These are phyloP conservation scores for Leccinum aurantiacum DNA, from an alignment of 768 basidiomycete species.

Conservation along the genomic window DNA sequence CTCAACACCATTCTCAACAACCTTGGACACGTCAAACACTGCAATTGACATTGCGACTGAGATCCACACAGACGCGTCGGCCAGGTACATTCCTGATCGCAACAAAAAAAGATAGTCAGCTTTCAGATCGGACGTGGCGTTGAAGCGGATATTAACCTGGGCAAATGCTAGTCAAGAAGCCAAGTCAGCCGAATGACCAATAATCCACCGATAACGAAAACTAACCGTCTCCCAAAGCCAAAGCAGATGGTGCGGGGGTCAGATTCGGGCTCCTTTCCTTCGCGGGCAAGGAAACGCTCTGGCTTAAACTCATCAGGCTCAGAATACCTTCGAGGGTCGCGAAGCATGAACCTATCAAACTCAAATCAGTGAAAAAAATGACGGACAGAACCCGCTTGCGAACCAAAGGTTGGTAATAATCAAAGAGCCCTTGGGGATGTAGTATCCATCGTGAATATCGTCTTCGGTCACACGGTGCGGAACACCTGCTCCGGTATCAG, in stretches of 20 bases:
- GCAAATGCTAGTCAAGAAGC: slow-evolving; percentile 21
- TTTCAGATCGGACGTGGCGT: slow-evolving; percentile 24
- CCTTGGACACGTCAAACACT: slow-evolving; percentile 47
- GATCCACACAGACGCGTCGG: slow-evolving; percentile 50
- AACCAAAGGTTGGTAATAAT: slow-evolving; percentile 28
- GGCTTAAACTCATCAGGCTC: slow-evolving; percentile 59
- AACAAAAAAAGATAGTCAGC: slow-evolving; percentile 5
- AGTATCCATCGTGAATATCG: slow-evolving; percentile 61
- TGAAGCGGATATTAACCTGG: slow-evolving; percentile 22
- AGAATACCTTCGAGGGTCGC: slow-evolving; percentile 41
- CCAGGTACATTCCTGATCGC: slow-evolving; percentile 47
- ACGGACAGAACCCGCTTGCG: slow-evolving; percentile 8
- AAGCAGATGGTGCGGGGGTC: slow-evolving; percentile 65
- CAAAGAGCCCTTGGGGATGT: slow-evolving; percentile 49
- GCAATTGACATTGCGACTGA: slow-evolving; percentile 46
- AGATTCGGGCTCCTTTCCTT: slow-evolving; percentile 40
- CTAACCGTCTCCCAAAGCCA: slow-evolving; percentile 65
- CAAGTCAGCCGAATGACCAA: slow-evolving; percentile 9
- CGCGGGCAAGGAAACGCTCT: slow-evolving; percentile 51
- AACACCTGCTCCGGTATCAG: slow-evolving; percentile 32
- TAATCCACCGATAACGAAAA: slow-evolving; percentile 12
- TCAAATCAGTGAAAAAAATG: neutral
- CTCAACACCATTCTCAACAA: slow-evolving; percentile 44
- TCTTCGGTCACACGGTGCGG: slow-evolving; percentile 60
- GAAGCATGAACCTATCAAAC: slow-evolving; percentile 31